phyloP scores from a whole-genome alignment of 108 stramenopile genomes.

The Phaeodactylum tricornutum region DNA sequence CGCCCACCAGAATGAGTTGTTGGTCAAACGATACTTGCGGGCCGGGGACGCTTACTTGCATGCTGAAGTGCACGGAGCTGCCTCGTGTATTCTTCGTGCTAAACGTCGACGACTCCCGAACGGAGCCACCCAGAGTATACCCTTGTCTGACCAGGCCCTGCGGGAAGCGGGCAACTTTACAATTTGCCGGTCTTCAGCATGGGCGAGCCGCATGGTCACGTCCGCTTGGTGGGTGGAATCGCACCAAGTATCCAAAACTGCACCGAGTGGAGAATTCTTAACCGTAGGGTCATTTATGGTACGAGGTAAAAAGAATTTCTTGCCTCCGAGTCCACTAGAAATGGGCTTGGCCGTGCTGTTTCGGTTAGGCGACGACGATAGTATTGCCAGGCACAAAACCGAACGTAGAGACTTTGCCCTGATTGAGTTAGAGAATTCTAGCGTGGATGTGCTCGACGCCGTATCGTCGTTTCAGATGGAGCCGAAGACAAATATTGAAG shows the following conservation, averaged over 20 bases:
- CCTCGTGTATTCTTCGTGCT: conserved; percentile 85
- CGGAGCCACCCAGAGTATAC: conserved; percentile 27
- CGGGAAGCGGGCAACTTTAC: conserved; percentile 85
- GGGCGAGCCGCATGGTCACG: conserved; percentile 83
- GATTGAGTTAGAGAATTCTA: conserved; percentile 11
- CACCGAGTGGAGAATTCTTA: conserved; percentile 94
- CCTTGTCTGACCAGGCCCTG: conserved; percentile 69
- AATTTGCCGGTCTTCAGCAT: conserved; percentile 87
- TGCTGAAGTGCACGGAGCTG: conserved; percentile 95
- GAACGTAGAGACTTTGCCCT: conserved; percentile 79
- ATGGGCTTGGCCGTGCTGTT: conserved; percentile 92
- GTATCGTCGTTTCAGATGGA: not conserved
- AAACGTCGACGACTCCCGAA: conserved; percentile 45
- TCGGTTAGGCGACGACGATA: conserved; percentile 79
- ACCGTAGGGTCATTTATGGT: conserved; percentile 96
- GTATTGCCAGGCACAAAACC: conserved; percentile 75
- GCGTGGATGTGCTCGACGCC: not conserved
- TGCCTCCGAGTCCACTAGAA: conserved; percentile 85
- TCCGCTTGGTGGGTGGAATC: conserved; percentile 93
- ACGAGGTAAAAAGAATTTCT: conserved; percentile 91
- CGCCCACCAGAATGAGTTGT: conserved; percentile 92
- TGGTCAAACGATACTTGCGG: conserved; percentile 90
- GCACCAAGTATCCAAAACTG: conserved; percentile 92
- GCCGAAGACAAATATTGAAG: not conserved
- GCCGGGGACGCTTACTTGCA: conserved; percentile 95